Evolutionary conservation across 1,139 yeast species (phyloP), one percentile per base, ranked within the genome.

Genomic region (Yamadazyma pseudoaaseri): DNA sequence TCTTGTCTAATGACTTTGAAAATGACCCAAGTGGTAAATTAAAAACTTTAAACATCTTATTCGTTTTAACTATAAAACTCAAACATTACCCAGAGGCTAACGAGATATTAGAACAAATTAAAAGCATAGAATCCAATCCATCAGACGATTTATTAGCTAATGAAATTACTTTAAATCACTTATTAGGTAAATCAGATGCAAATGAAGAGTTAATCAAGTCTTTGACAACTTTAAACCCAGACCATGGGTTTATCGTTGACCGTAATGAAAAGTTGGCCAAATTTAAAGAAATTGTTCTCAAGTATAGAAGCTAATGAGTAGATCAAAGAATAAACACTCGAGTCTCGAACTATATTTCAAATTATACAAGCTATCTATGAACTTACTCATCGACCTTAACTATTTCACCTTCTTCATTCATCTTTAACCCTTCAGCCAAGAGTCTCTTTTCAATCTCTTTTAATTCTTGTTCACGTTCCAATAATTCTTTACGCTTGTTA

Each of bases 391-490:
- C 58, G 21, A 56, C 43, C 47, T 65, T 62, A 26, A 68, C 68
- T 14, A 65, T 57, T 27, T 68, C 74, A 17, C 70, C 71, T 17
- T 64, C 58, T 22, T 68, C 73, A 41, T 62, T 59, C 44, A 66
- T 59, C 44, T 61, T 61, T 49, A 69, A 60, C 4, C 74, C 75
- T 48, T 79, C 86, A 26, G 70, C 74, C 42, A 80, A 75, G 46
- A 85, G 70, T 48, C 92, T 70, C 50, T 79, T 82, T 55, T 87
- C 96, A 48, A 86, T 82, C 42, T 83, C 90, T 49, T 77, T 78
- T 53, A 92, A 74, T 56, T 92, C 97, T 48, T 81, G 79, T 60
- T 92, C 98, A 54, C 97, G 79, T 37, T 87, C 89, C 50, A 83
- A 71, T 44, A 92, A 73, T 58, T 87, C 96, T 51, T 82, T 80